These are phyloP conservation scores for Ogataea hybrid DNA, from an alignment of 1,139 yeast species.

Conservation along the genomic window DNA sequence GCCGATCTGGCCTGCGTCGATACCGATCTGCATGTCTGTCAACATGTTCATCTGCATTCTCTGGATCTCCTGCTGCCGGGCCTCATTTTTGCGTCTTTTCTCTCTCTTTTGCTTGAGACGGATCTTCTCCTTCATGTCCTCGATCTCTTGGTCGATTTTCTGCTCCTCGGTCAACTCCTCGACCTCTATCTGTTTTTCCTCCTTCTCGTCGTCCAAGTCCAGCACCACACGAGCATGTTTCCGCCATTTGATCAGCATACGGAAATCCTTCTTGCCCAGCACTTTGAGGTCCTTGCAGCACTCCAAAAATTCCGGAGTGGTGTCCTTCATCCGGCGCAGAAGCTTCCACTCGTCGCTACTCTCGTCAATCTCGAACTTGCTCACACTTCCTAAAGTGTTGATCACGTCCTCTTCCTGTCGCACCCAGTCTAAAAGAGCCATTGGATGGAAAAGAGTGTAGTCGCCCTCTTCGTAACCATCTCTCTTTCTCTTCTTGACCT, in stretches of 20 bases:
- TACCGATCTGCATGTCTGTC: slow-evolving; percentile 89
- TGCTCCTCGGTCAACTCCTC: slow-evolving; percentile 85
- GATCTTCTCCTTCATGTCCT: slow-evolving; percentile 69
- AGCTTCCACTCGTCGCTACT: slow-evolving; percentile 72
- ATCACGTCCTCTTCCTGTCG: slow-evolving; percentile 76
- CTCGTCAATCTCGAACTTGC: slow-evolving; percentile 58
- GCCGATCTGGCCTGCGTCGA: slow-evolving; percentile 86
- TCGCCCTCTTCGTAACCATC: slow-evolving; percentile 98
- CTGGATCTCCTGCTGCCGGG: slow-evolving; percentile 81
- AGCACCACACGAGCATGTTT: slow-evolving; percentile 77
- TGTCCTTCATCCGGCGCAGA: slow-evolving; percentile 67
- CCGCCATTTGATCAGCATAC: slow-evolving; percentile 81
- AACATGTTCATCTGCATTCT: slow-evolving; percentile 97
- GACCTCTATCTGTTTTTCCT: slow-evolving; percentile 46
- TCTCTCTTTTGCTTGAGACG: slow-evolving; percentile 70
- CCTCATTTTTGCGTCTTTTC: slow-evolving; percentile 77
- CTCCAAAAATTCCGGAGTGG: slow-evolving; percentile 73
- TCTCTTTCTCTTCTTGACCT: slow-evolving; percentile 84
- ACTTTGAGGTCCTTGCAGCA: slow-evolving; percentile 91
- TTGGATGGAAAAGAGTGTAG: slow-evolving; percentile 68
- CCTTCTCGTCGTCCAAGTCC: slow-evolving; percentile 59
- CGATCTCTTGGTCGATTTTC: slow-evolving; percentile 80
- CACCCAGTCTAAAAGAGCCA: slow-evolving; percentile 78
- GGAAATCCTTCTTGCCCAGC: slow-evolving; percentile 90
- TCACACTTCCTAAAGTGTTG: slow-evolving; percentile 70